Evolutionary conservation across 306 rosid species (phyloP), one percentile per base, ranked within the genome.

Genomic region (Lathyrus aphaca): DNA sequence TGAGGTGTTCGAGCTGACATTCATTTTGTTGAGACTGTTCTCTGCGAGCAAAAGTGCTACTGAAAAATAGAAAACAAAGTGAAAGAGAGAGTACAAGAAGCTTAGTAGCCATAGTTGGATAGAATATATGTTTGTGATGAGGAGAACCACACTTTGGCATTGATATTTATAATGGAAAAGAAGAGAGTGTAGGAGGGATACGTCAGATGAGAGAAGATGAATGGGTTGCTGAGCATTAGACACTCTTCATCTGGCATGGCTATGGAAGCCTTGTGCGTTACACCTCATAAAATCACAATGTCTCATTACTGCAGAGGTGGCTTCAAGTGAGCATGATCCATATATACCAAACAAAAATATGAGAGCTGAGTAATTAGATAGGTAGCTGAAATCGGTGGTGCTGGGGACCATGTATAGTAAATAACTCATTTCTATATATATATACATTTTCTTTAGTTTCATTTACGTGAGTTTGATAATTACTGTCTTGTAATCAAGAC

Each of bases 241-340:
- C 91, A 82, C 30, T 82, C 79, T 82, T 82, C 87, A 65, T 14
- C 65, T 23, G 77, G 91, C 85, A 83, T 81, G 86, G 50, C 54
- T 51, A 32, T 53, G 23, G 21, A 32, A 10, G 29, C 57, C 40
- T 75, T 37, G 1, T 49, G 67, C 35, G 50, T 75, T 80, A 82
- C 88, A 84, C 82, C 81, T 87, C 51, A 45, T 5, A 45, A 17
- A 2, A 18, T 39, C 7, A 57, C 25, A 37, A 12, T 40, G 45
- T 40, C 45, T 11, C 45, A 40, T 40, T 29, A 9, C 19, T 43
- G 70, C 66, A 35, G 8, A 77, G 42, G 68, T 79, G 84, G 80
- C 84, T 73, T 59, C 48, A 2, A 40, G 29, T 25, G 29, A 23
- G 3, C 25, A 23, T 23, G 25, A 23, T 23, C 25, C 25, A 23